Percentiles rank a stretch among this genome's conserved stretches.
phyloP scores from a whole-genome alignment of 202 grass and related monocot species.

The Panicum hallii region DNA sequence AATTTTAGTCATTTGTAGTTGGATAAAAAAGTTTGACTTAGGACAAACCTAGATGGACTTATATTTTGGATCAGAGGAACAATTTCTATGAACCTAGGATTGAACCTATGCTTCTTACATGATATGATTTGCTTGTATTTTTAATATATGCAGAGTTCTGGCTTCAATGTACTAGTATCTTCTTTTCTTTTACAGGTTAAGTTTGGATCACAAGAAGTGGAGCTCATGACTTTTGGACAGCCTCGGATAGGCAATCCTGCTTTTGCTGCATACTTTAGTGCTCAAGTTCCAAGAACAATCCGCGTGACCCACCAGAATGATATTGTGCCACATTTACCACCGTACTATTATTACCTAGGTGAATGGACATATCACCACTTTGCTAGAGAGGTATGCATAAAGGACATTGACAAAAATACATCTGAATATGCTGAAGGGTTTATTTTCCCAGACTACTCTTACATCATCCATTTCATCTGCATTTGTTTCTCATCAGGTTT shows the following conservation, averaged over 20 bases:
- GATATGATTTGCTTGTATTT: background rate
- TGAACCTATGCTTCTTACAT: background rate
- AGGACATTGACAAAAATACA: conserved; percentile 8
- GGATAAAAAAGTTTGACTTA: background rate
- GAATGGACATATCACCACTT: conserved; percentile 94
- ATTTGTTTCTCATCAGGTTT: conserved; percentile 64
- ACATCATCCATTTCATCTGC: conserved; percentile 26
- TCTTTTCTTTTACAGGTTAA: conserved; percentile 65
- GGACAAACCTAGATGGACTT: background rate
- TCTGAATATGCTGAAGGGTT: background rate
- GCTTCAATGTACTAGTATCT: conserved; percentile 23
- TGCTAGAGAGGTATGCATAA: conserved; percentile 70
- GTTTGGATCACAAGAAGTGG: conserved; percentile 64
- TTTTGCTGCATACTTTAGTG: conserved; percentile 79
- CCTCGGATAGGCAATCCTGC: conserved; percentile 92
- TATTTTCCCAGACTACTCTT: background rate
- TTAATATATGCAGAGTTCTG: conserved; percentile 28
- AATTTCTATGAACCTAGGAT: background rate
- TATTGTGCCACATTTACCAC: conserved; percentile 89
- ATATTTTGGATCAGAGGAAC: background rate
- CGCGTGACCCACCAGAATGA: conserved; percentile 90
- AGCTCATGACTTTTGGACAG: conserved; percentile 90
- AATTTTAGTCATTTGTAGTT: background rate
- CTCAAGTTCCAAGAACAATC: conserved; percentile 65
- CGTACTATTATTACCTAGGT: conserved; percentile 74